Evolutionary conservation across 2,329 filamentous ascomycete genomes (phyloP).

Genomic region (Alternaria sp.): DNA sequence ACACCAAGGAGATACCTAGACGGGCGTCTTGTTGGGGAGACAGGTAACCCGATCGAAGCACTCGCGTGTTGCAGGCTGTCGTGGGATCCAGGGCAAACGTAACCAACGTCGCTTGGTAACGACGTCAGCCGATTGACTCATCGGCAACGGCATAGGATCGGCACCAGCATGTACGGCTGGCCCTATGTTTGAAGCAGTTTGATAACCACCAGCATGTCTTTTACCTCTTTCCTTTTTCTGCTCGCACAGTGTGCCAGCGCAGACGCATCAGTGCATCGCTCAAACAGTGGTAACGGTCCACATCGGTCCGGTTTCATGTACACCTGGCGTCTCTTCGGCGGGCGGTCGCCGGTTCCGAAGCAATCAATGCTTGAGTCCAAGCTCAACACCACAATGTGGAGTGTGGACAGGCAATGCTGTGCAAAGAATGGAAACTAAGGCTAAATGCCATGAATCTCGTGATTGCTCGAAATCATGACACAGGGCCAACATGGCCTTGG

Average conservation of each 20-base stretch:
- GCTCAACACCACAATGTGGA: constrained; percentile 6
- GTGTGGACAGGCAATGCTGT: constrained; percentile 5
- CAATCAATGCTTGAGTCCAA: constrained; percentile 9
- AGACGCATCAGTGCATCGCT: constrained; percentile 1
- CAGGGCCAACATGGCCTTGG: not conserved
- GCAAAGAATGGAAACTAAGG: not conserved
- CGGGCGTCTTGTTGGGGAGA: not conserved
- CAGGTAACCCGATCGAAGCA: constrained; percentile 7
- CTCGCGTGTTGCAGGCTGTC: constrained; percentile 8
- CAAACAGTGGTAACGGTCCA: constrained; percentile 17
- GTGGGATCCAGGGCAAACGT: constrained; percentile 6
- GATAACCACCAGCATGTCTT: constrained; percentile 8
- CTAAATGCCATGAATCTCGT: not conserved
- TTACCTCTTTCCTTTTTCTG: not conserved
- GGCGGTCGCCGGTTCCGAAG: constrained; percentile 3
- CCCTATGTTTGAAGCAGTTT: constrained; percentile 12
- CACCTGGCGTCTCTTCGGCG: not conserved
- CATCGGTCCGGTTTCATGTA: constrained; percentile 29
- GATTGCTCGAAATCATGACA: not conserved
- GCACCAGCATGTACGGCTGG: constrained; percentile 9
- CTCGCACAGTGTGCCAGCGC: not conserved
- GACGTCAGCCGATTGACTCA: constrained; percentile 6
- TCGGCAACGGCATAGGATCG: constrained; percentile 5
- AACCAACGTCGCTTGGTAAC: constrained; percentile 6
- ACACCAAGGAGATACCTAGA: not conserved